Evolutionary conservation across 352 stramenopile genomes (phyloP), one percentile per base, ranked within the genome.

Genomic region (Pythium dissotocum): DNA sequence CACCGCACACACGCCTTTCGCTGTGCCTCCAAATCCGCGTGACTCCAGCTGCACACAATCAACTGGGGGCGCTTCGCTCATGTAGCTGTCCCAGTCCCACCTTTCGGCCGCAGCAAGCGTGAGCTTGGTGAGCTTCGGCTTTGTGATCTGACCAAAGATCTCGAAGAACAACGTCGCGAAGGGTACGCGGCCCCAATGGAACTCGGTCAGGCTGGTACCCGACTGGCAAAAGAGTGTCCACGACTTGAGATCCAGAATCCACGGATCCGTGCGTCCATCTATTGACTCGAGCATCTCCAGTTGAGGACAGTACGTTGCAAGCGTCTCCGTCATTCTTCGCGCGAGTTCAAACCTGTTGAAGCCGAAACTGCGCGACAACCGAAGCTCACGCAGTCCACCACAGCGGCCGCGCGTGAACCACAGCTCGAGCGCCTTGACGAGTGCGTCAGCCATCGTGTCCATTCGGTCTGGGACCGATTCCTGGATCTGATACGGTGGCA

Each of bases 131-230:
- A 67, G 36, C 13, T 60, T 36, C 8, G 51, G 61, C 61, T 67
- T 60, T 3, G 14, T 9, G 28, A 55, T n/a, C 14, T 40, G 21
- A 2, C 49, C 61, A 35, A 67, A 67, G 5, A 54, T 61, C 61
- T 59, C 61, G 24, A 67, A 67, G 32, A 61, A 54, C 3, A 14
- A 0, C 3, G 49, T 60, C 49, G 61, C 52, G 18, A 67, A 60
- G 18, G 61, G 61, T 5, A 54, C 35, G 13, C 35, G 42, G 21
- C 48, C 18, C 61, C 61, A 67, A 16, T 55, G 21, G 14, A 52
- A 67, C 26, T 60, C 36, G 0, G 8, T 28, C 4, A 67, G 36
- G 3, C 24, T 51, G 7, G 18, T 42, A 28, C 51, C 32, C 48
- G 59, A 48, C 16, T 33, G 9, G 21, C 58, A 64, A 26, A 64